Evolutionary conservation across 2,329 filamentous ascomycete species (phyloP).

Genomic region (Akanthomyces lecanii): DNA sequence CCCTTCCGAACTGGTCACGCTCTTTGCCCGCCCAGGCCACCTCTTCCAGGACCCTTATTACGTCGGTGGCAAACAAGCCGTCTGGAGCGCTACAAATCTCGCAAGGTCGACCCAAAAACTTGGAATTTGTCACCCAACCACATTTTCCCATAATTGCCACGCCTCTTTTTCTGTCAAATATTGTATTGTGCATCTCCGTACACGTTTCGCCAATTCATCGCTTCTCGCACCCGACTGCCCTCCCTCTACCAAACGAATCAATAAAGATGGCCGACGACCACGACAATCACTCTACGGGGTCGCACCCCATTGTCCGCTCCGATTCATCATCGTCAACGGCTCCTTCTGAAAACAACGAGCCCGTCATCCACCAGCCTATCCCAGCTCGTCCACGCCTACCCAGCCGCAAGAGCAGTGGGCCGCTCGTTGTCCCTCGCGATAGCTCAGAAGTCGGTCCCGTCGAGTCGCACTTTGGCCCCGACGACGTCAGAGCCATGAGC

Average conservation of each 20-base stretch:
- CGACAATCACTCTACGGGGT: conserved; percentile 20
- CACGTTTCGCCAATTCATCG: neutral
- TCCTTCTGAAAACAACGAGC: conserved; percentile 34
- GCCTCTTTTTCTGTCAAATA: neutral
- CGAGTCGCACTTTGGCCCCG: conserved; percentile 73
- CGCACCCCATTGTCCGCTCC: conserved; percentile 35
- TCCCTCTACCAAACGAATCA: neutral
- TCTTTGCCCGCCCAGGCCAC: conserved; percentile 1
- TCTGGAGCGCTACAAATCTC: neutral
- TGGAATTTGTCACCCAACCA: too few relatives aligned
- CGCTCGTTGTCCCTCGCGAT: conserved; percentile 76
- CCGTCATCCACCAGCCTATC: conserved; percentile 46
- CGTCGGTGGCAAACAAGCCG: conserved; percentile 15
- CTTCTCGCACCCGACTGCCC: neutral
- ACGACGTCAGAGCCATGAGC: conserved; percentile 92
- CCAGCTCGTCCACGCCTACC: conserved; percentile 62
- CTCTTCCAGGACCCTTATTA: conserved; percentile 15
- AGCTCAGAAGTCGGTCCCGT: conserved; percentile 67
- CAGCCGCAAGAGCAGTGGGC: conserved; percentile 74
- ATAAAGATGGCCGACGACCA: conserved; percentile 23
- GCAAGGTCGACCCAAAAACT: too few relatives aligned
- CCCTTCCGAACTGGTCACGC: conserved; percentile 4
- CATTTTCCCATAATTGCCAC: neutral
- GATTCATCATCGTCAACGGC: conserved; percentile 33
- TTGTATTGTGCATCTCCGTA: neutral